These are phyloP conservation scores for Rhynchosporium agropyri DNA, from an alignment of 2,329 filamentous ascomycete genomes.

Conservation along the genomic window DNA sequence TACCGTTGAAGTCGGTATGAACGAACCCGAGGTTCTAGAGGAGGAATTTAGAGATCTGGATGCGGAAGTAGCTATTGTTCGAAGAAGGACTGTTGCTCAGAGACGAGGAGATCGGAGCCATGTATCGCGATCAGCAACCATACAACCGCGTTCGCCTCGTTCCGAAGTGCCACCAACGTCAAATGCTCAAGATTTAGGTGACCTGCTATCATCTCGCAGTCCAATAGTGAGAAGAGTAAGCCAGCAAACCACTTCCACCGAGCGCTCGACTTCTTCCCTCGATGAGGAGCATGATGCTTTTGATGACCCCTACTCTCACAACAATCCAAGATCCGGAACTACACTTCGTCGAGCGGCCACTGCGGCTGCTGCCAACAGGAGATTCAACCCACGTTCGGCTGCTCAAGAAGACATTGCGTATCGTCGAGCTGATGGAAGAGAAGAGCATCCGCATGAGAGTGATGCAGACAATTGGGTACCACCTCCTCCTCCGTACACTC, in stretches of 20 bases:
- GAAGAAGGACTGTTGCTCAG: conserved; percentile 71
- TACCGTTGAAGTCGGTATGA: conserved; percentile 74
- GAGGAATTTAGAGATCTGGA: conserved; percentile 76
- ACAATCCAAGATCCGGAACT: conserved; percentile 68
- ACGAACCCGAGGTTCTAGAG: conserved; percentile 68
- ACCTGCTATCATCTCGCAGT: conserved; percentile 28
- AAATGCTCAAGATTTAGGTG: conserved; percentile 28
- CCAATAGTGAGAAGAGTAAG: conserved; percentile 28
- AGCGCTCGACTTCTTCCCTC: conserved; percentile 37
- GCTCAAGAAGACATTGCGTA: conserved; percentile 61
- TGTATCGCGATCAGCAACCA: conserved; percentile 54
- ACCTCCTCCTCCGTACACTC: conserved; percentile 78
- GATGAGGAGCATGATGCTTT: conserved; percentile 53
- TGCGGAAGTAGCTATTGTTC: conserved; percentile 77
- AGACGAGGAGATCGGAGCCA: conserved; percentile 52
- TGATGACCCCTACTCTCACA: conserved; percentile 73
- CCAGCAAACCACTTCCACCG: conserved; percentile 27
- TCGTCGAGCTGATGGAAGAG: conserved; percentile 68
- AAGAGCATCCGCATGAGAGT: conserved; percentile 80
- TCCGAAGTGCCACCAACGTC: conserved; percentile 35
- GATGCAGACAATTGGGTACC: conserved; percentile 89
- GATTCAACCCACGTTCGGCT: conserved; percentile 61
- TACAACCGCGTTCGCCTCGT: conserved; percentile 34
- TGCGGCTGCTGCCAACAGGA: conserved; percentile 73
- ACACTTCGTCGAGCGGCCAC: conserved; percentile 74